Base-by-base conservation (phyloP, 805 yeast genomes). In the Candida insectorum region DNA sequence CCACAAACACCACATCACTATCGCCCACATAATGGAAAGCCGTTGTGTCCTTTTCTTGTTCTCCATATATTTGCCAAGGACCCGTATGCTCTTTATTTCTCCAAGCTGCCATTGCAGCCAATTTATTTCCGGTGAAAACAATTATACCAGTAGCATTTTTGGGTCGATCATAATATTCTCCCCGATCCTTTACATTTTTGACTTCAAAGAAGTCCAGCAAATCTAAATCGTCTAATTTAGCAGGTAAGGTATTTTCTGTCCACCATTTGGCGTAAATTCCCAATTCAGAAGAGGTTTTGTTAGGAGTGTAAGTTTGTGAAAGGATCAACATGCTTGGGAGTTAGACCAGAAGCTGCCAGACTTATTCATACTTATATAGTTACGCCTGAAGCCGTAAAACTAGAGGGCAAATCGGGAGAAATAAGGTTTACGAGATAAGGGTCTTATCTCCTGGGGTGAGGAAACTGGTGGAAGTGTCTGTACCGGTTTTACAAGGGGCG, bases 91-190 rank as follows among this genome's bases (percentile, higher is more conserved):
- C 37, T 20, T 28, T 28, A 17, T 33, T 33, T 28, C 37, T 28
- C 37, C 37, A 33, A 24, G 37, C 32, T n/a, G 37, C 37, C 20
- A 33, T 16, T 4, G 37, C 37, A 4, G 37, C 37, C 31, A 33
- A 24, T 21, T 33, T 28, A 7, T 33, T 33, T 10, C 14, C 14
- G 16, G 26, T 28, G 10, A 19, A 17, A 11, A 33, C 37, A 24
- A 33, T 28, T 10, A 33, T 21, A n/a, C 37, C 37, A 24, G 37
- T 26, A 17, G 25, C 31, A 27, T 33, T 18, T 17, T 26, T 16
- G 4, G 36, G 31, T 8, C 36, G 6, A 16, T 28, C 29, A 18
- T 33, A 28, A 14, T 33, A 33, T 15, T 33, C 37, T 7, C 83
- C 57, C 12, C 45, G 45, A 13, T 34, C 28, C 12, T 23, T 26